Evolutionary conservation across 2,329 filamentous ascomycete species (phyloP).

Genomic region (Pestalotiopsis sp.): DNA sequence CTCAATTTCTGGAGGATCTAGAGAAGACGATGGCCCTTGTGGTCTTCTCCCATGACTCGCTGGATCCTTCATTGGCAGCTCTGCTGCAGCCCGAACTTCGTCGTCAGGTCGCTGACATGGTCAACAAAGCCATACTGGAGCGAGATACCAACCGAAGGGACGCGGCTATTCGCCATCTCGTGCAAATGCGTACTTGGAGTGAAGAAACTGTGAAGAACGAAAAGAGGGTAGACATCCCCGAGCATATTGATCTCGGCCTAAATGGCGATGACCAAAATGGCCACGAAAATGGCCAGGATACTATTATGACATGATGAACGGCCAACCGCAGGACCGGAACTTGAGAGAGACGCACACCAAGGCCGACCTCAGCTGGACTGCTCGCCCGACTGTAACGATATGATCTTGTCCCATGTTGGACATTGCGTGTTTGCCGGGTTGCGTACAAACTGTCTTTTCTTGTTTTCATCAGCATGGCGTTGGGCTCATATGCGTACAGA

Average conservation of each 20-base stretch:
- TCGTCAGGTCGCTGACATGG: conserved; percentile 79
- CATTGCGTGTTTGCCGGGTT: background rate
- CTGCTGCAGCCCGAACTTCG: conserved; percentile 81
- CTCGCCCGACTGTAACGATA: background rate
- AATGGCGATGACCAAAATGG: conserved; percentile 27
- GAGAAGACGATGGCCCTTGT: conserved; percentile 93
- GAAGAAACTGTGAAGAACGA: conserved; percentile 62
- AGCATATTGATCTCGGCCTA: conserved; percentile 42
- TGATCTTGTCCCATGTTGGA: background rate
- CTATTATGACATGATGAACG: conserved; percentile 47
- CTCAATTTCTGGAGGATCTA: conserved; percentile 81
- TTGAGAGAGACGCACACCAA: background rate
- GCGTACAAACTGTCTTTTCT: background rate
- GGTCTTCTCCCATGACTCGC: conserved; percentile 80
- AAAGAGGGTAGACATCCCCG: conserved; percentile 42
- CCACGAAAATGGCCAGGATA: conserved; percentile 47
- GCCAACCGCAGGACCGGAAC: background rate
- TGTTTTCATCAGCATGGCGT: background rate
- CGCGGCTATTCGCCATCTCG: conserved; percentile 79
- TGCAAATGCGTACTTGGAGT: conserved; percentile 84
- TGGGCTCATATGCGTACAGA: background rate
- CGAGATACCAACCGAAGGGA: conserved; percentile 75
- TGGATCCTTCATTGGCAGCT: conserved; percentile 74
- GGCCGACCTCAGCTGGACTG: background rate
- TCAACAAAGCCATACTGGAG: conserved; percentile 86